These are phyloP conservation scores for Colletotrichum gigasporum DNA, from an alignment of 2,329 filamentous ascomycete species.

Conservation along the genomic window DNA sequence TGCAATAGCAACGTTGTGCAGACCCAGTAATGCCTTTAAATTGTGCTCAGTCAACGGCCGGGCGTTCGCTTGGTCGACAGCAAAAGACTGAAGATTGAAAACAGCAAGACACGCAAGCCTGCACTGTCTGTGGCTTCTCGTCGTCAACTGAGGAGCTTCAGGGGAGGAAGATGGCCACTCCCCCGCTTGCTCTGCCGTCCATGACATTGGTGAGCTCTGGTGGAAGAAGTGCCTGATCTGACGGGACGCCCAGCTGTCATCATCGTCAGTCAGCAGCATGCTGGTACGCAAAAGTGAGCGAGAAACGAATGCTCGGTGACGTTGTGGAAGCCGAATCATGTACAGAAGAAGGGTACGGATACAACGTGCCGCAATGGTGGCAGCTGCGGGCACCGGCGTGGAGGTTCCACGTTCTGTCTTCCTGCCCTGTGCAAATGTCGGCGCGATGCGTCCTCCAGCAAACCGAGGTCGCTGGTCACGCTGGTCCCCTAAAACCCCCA, in stretches of 20 bases:
- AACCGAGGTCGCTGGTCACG: conserved; percentile 14
- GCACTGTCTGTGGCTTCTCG: no score
- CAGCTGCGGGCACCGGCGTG: background rate
- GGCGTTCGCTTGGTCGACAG: background rate
- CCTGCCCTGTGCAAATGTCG: background rate
- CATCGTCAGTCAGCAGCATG: background rate
- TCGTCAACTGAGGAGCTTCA: no score
- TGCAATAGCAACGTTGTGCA: background rate
- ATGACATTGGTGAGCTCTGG: no score
- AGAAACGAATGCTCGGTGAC: no score
- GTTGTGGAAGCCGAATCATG: no score
- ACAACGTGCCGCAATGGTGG: background rate
- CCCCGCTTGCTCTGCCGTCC: no score
- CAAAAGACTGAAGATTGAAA: background rate
- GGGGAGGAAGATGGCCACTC: no score
- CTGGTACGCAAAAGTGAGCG: no score
- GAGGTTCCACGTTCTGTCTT: background rate
- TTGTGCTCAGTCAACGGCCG: background rate
- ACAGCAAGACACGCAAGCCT: no score
- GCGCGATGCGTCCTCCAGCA: background rate
- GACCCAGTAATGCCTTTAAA: background rate
- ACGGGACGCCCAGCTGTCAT: no score
- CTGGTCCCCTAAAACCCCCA: background rate
- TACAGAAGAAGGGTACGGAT: no score
- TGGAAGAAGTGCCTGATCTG: no score